These are phyloP conservation scores for Cytospora piceae DNA, from an alignment of 2,329 filamentous ascomycete species.

Conservation along the genomic window DNA sequence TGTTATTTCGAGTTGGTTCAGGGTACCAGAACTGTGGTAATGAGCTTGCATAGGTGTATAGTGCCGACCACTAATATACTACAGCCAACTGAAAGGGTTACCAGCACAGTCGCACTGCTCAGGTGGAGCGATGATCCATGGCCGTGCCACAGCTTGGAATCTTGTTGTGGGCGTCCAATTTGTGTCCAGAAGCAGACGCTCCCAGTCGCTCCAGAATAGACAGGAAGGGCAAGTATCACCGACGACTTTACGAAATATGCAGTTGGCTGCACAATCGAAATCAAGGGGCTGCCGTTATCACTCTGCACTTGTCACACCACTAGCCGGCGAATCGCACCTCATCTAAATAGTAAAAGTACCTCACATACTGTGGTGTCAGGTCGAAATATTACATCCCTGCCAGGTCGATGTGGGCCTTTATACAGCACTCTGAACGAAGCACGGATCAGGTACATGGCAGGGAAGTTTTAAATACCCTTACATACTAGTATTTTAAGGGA, in stretches of 20 bases:
- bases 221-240: neutral
- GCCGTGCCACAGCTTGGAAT: neutral
- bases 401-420: no score
- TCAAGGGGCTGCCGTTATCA: neutral
- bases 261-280: neutral
- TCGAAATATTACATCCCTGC: no score
- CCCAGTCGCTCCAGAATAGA: neutral
- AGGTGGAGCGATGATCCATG: no score
- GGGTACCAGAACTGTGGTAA: neutral
- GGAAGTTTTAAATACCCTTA: no score
- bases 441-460: no score
- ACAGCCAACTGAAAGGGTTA: no score
- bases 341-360: neutral
- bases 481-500: no score
- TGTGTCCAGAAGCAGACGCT: neutral
- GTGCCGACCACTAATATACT: no score
- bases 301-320: neutral
- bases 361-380: no score
- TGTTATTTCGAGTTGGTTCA: neutral
- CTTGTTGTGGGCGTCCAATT: neutral
- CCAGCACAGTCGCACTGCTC: no score
- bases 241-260: neutral
- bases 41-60: no score
- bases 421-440: no score
- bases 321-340: neutral